Conservation (phyloP, 257 asterid species). For the Solanum tarapatanum region DNA sequence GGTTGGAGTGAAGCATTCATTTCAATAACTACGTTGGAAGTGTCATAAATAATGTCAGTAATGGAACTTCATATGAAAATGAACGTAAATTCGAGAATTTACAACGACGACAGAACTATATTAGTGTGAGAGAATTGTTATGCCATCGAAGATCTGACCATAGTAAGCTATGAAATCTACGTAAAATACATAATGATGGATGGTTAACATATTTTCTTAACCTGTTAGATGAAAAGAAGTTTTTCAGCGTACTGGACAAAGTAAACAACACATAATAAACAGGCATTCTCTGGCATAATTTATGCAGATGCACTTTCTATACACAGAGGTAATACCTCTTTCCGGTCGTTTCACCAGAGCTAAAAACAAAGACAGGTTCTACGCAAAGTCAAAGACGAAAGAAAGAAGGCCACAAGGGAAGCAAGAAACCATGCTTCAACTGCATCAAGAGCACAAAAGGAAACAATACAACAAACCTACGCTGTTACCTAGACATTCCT, state of each 20-base stretch:
- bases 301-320: neutral
- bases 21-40: neutral
- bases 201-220: neutral
- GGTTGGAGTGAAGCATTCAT: neutral
- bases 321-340: neutral
- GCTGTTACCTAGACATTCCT: conserved; percentile 5
- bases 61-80: neutral
- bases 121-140: neutral
- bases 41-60: neutral
- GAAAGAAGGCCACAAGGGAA: neutral
- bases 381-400: neutral
- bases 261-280: neutral
- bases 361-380: neutral
- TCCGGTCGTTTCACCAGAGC: neutral
- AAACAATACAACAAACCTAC: neutral
- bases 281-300: conserved; percentile 3
- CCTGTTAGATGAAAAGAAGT: neutral
- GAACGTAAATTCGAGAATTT: neutral
- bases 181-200: neutral
- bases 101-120: neutral
- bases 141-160: neutral
- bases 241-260: neutral
- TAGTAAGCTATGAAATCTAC: neutral
- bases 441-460: neutral
- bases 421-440: neutral